A percentile compares a stretch with the other conserved stretches of the same genome.
These are phyloP conservation scores for Suillus weaverae DNA, from an alignment of 768 basidiomycete genomes.

Conservation along the genomic window DNA sequence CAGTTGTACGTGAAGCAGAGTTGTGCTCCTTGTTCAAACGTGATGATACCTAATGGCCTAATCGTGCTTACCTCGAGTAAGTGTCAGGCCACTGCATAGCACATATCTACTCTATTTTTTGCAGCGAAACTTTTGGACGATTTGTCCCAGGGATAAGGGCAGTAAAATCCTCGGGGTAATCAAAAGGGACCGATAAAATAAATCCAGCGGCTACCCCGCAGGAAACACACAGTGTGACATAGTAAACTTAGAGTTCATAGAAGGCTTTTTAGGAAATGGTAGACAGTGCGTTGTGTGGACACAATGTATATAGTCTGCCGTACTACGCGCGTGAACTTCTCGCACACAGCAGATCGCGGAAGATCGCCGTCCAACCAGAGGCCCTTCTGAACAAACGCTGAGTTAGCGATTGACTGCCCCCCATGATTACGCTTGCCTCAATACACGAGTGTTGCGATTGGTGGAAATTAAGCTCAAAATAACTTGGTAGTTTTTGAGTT, in stretches of 20 bases:
- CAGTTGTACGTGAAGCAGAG: not conserved
- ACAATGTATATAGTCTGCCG: not conserved
- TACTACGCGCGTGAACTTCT: not conserved
- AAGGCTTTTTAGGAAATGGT: not conserved
- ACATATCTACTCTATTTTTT: not conserved
- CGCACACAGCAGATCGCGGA: not conserved
- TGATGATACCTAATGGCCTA: not conserved
- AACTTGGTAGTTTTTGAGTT: not conserved
- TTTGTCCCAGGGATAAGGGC: not conserved
- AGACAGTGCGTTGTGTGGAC: not conserved
- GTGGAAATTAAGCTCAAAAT: not conserved
- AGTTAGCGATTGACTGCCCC: not conserved
- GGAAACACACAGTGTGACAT: not conserved
- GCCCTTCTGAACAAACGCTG: not conserved
- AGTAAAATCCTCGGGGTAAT: slow-evolving; percentile 1
- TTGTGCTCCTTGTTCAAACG: not conserved
- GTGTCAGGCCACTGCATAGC: not conserved
- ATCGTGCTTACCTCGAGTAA: not conserved
- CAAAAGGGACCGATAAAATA: not conserved
- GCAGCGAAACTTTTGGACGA: not conserved
- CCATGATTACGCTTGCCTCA: not conserved
- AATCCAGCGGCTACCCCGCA: not conserved
- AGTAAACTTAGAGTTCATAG: not conserved
- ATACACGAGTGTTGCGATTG: not conserved
- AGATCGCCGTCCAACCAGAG: not conserved